Base-by-base conservation (phyloP, 2,329 filamentous ascomycete species). In the Ilyonectria mors-panacis region DNA sequence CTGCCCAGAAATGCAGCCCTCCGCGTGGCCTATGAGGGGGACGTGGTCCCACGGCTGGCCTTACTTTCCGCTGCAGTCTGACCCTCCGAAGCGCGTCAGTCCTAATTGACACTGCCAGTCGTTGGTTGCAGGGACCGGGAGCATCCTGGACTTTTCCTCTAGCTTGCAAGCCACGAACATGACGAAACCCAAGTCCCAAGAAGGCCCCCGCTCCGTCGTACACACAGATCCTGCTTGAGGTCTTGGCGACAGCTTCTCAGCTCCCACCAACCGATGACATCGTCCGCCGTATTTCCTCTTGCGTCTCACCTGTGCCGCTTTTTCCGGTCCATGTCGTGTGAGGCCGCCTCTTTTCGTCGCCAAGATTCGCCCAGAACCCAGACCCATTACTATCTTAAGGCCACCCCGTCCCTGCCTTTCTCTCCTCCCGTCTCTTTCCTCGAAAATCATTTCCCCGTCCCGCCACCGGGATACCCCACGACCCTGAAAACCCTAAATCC, bases 191-290 rank as follows among this genome's bases (percentile, higher is more conserved):
- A 65, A 59, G 53, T 57, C 33, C 51, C 59, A 61, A 44, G 21
- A 30, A 60, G 30, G n/a, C 51, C 57, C 63, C 63, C 63, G 57
- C 63, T 56, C 39, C 30, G 44, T 48, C 48, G 58, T 53, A 65
- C 55, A 28, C 56, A 37, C 57, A 65, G 50, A 53, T 37, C 63
- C 51, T 56, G 63, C 44, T 56, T 65, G 48, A 47, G 50, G 58
- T 30, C 63, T 61, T 66, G 63, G 58, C 58, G 47, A 56, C 51
- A 57, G 35, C 53, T 57, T 61, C 51, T 61, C 58, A 66, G 63
- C 58, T 47, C 63, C 57, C 51, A 26, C 63, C 63, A 61, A 23
- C 58, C 35, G 63, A 66, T 66, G 63, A 66, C 63, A 61, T 61
- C 58, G 63, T 58, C 23, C 30, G 23, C 63, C 57, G 48, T 56